These are phyloP conservation scores for Lactarius sp. DNA, from an alignment of 768 basidiomycete species.

Conservation along the genomic window DNA sequence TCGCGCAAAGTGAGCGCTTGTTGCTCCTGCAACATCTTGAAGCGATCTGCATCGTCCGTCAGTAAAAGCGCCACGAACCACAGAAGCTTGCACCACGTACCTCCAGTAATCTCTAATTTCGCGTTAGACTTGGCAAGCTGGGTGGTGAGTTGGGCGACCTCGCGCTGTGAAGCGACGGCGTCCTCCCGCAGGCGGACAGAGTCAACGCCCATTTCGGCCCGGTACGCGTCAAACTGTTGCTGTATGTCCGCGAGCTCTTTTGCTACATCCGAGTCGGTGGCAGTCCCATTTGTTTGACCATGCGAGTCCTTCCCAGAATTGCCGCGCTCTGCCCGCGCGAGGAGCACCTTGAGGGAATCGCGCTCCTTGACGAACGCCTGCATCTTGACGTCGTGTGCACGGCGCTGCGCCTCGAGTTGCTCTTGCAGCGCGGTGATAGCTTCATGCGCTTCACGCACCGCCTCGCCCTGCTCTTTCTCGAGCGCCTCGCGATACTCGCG, in stretches of 20 bases:
- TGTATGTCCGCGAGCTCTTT: conserved; percentile 70
- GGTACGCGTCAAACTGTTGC: conserved; percentile 75
- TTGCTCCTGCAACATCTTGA: conserved; percentile 67
- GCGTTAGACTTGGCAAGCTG: conserved; percentile 80
- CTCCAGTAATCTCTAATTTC: conserved; percentile 70
- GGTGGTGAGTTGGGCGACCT: conserved; percentile 58
- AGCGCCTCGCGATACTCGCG: conserved; percentile 64
- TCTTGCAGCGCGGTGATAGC: conserved; percentile 74
- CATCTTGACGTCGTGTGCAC: conserved; percentile 60
- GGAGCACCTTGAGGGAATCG: conserved; percentile 75
- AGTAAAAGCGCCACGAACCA: neutral
- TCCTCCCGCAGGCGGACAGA: conserved; percentile 69
- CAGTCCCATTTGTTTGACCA: conserved; percentile 22
- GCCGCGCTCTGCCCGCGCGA: conserved; percentile 49
- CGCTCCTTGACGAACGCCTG: conserved; percentile 84
- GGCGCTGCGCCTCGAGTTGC: conserved; percentile 76
- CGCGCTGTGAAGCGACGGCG: conserved; percentile 55
- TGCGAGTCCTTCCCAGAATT: conserved; percentile 26
- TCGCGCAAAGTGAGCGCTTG: conserved; percentile 57
- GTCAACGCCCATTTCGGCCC: conserved; percentile 76
- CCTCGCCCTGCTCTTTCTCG: conserved; percentile 71
- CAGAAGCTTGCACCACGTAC: conserved; percentile 38
- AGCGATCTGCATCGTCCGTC: conserved; percentile 48
- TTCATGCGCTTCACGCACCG: conserved; percentile 83
- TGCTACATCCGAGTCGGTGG: conserved; percentile 37